Base-by-base conservation (phyloP, 179 eudicot genomes). In the Pouteria campechiana region DNA sequence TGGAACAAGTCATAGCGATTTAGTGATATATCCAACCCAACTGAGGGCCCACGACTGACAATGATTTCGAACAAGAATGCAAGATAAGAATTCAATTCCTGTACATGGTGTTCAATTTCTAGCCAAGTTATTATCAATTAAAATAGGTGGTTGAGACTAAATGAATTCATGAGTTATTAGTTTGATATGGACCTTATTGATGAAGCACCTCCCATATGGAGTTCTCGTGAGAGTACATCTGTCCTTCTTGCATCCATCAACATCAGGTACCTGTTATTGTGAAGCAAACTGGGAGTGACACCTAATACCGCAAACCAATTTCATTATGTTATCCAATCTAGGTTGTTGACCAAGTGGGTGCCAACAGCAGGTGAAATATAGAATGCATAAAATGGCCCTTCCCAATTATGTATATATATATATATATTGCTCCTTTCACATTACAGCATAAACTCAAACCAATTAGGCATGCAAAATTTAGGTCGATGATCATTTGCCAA, bases 1-100 rank as follows among this genome's bases (percentile, higher is more conserved):
- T 90, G 98, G 61, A 82, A 90, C 1, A 90, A 70, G 68, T 86
- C 98, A 65, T 65, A 90, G 57, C 96, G 98, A 55, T 48, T 77
- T 51, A 86, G 46, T 22, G 96, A 76, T 17, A 86, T 85, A 79
- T 86, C 52, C 58, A 86, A 62, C 57, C 98, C 98, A 20, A 90
- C 74, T 32, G 61, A 50, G 43, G 92, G 88, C 54, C 88, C 96
- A 22, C 84, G 87, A 32, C 66, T 74, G 57, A 51, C 87, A 64
- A 90, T 77, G 43, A 75, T 33, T 48, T 86, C 67, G 41, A 90
- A 90, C 40, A 90, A 62, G 65, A 77, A 82, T 23, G 18, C 67
- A 14, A 90, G 51, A 67, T 90, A 90, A 15, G 73, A 65, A 64
- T 90, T 90, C 75, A 90, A 54, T 45, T 74, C 96, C 98, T 90